phyloP scores from a whole-genome alignment of 768 basidiomycete genomes.

The Tulasnella sp. region DNA sequence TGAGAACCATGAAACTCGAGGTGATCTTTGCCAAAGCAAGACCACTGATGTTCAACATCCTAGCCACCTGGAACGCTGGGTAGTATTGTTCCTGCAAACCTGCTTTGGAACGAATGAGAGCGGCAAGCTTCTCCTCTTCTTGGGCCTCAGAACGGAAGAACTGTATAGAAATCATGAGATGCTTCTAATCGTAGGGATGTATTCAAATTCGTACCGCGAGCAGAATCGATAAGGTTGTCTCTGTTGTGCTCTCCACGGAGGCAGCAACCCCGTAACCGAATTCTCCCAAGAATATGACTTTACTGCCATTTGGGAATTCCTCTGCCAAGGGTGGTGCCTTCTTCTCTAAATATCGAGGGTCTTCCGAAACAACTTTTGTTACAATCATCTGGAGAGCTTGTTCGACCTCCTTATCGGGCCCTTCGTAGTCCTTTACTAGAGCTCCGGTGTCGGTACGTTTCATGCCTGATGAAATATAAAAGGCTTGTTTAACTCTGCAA shows the following conservation, averaged over 20 bases:
- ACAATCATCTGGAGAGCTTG: slow-evolving; percentile 82
- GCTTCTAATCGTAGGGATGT: neutral
- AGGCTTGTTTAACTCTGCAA: neutral
- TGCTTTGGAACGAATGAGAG: slow-evolving; percentile 36
- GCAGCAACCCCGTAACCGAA: slow-evolving; percentile 94
- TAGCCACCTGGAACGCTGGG: slow-evolving; percentile 67
- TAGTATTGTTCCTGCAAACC: slow-evolving; percentile 45
- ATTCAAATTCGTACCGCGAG: slow-evolving; percentile 49
- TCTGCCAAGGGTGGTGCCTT: slow-evolving; percentile 68
- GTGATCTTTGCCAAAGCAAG: slow-evolving; percentile 82
- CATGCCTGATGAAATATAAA: slow-evolving; percentile 42
- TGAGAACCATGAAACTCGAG: slow-evolving; percentile 83
- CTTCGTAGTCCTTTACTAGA: slow-evolving; percentile 90
- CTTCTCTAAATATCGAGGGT: slow-evolving; percentile 73
- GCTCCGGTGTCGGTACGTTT: slow-evolving; percentile 81
- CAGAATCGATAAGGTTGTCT: slow-evolving; percentile 60
- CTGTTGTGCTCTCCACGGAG: slow-evolving; percentile 62
- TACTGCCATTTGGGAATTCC: slow-evolving; percentile 82
- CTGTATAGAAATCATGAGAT: slow-evolving; percentile 29
- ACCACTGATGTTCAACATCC: slow-evolving; percentile 57
- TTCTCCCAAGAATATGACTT: slow-evolving; percentile 92
- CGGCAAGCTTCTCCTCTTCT: slow-evolving; percentile 69
- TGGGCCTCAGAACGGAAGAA: slow-evolving; percentile 75
- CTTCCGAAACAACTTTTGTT: slow-evolving; percentile 68
- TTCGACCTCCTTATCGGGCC: slow-evolving; percentile 63